Evolutionary conservation across 306 rosid genomes (phyloP), one percentile per base, ranked within the genome.

Genomic region (Pachyrhizus erosus): DNA sequence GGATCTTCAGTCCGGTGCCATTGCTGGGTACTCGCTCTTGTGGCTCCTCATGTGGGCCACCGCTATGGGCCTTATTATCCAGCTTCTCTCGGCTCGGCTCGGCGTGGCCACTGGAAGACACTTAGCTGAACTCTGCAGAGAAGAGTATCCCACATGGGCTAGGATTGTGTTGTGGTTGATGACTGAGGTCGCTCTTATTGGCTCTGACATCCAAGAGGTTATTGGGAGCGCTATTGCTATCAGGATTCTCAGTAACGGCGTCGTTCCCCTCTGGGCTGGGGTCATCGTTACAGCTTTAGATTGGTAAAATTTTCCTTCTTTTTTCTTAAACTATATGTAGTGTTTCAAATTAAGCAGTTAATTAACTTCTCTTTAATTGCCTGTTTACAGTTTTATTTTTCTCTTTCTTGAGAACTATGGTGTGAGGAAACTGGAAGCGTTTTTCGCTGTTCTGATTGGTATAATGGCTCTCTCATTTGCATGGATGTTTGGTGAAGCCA

Each of bases 211-310:
- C 5, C 99, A 96, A 86, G 99, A 96, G 84, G 99, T 96, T 76
- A 96, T 96, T 72, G 98, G 99, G 2, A 96, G 99, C 61, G 98
- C 99, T 45, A 96, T 96, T 75, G 99, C 99, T 49, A 90, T 96
- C 61, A 91, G 87, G 85, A 89, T 96, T 88, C 67, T 96, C 20
- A 91, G 93, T 79, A 91, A 92, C 82, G 97, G 94, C 5, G 11
- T 67, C 46, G 83, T 96, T 49, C 99, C 99, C 2, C 97, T 96
- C 23, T 96, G 99, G 99, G 85, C 94, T 13, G 99, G 99, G 21
- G 99, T 96, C 62, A 46, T 89, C 79, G 89, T 96, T 69, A 96
- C 99, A 5, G 98, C 99, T 69, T 84, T 84, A 4, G 99, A 95
- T 85, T 95, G 99, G 98, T 95, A 80, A 77, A 12, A 42, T 37